Base-by-base conservation (phyloP, 768 basidiomycete genomes). In the Lactarius tabidus region DNA sequence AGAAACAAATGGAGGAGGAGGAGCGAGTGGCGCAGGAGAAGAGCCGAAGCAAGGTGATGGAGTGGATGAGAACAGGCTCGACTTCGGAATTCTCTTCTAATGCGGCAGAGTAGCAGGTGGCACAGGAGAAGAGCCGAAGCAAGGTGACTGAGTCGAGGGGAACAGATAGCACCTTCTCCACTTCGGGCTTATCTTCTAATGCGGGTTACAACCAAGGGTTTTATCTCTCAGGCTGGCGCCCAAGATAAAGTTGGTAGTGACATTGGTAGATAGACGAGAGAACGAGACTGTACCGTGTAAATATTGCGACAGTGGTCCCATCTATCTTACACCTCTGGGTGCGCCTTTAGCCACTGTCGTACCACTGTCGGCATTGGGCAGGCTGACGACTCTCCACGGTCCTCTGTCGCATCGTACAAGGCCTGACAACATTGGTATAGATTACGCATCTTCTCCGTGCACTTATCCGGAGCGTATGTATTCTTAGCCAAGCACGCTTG, bases 371-470 rank as follows among this genome's bases (percentile, higher is more conserved):
- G 77, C 69, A 79, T 77, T 0, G 89, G 88, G 74, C 89, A 91
- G 0, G 86, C 85, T 0, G 85, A 85, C 4, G 86, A 85, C 63
- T 81, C 77, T 12, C 74, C 79, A 41, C 77, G 72, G 14, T 67
- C 75, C 1, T 75, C 75, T 5, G 76, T 77, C 28, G 67, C 59
- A 6, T 80, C 75, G 72, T 89, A 86, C 79, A 90, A 82, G 31
- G 71, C 62, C 52, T 81, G 77, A 70, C 89, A 91, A 67, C 89
- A 90, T 63, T 70, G 62, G 71, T 90, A 90, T n/a, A 91, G 78
- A 28, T 75, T 77, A 58, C 81, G 76, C 26, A 90, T 70, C 14
- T 79, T 72, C 10, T 75, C 70, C 52, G 85, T 77, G 70, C 89
- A 91, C 66, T 80, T 84, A 23, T 88, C 87, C 0, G 86, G 88